Base-by-base conservation (phyloP, 352 stramenopile genomes). In the Globisporangium acanthophoron region DNA sequence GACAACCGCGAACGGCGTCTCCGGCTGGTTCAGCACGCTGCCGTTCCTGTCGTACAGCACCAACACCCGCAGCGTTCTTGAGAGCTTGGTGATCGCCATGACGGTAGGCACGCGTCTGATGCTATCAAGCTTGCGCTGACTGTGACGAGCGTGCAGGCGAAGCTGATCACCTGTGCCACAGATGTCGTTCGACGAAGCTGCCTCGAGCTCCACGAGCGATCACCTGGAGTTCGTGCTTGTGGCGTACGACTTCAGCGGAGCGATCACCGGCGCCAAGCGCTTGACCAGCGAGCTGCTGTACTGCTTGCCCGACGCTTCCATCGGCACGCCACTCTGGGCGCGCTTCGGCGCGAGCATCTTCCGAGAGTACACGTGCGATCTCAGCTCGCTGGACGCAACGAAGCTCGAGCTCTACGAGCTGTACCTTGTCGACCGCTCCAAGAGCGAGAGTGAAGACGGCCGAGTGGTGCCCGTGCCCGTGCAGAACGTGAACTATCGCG, bases 41-140 rank as follows among this genome's bases (percentile, higher is more conserved):
- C 94, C 94, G 33, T 98, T 96, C 69, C 69, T 98, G n/a, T 76
- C 64, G 37, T 98, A 98, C 65, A 41, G 64, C 16, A 71, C 84
- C 2, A 70, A 75, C 9, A 71, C 80, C 16, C 62, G 66, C 3
- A 76, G 66, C 31, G 75, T 98, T 0, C 65, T 87, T 24, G 68
- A 85, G 46, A 78, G 81, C 48, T 77, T 76, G 18, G 65, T 66
- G 43, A 85, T 98, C 41, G 57, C 69, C 1, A 97, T 96, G 80
- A 79, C 73, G 71, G 78, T 89, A 62, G 20, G n/a, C 6, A 13
- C 24, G 24, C 24, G 24, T 40, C 8, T 40, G 35, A 0, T 4
- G 8, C 3, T 35, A 15, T 12, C 35, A 40, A 16, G 33, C 9
- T 12, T 37, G 33, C 33, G 33, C 0, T 11, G 33, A 37, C 33